These are phyloP conservation scores for Geosmithia morbida DNA, from an alignment of 2,329 filamentous ascomycete species.

Conservation along the genomic window DNA sequence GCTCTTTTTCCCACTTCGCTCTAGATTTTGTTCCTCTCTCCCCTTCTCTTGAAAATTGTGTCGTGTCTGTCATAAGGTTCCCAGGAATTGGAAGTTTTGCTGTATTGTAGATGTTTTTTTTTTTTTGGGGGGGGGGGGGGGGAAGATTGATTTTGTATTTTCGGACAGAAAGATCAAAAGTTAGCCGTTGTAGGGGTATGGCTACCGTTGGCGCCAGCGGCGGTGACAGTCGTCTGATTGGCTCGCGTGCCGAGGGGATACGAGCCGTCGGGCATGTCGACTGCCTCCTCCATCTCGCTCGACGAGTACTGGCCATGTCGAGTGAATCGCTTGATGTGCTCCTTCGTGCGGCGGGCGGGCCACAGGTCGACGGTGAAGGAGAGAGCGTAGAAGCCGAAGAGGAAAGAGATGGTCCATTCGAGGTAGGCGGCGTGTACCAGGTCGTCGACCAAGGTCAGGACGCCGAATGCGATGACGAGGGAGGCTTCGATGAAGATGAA, in stretches of 20 bases:
- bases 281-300: slow-evolving; percentile 10
- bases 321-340: slow-evolving; percentile 11
- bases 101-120: too few species aligned
- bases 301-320: slow-evolving; percentile 8
- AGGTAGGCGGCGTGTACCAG: slow-evolving; percentile 61
- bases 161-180: not conserved
- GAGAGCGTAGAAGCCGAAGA: slow-evolving; percentile 80
- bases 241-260: not conserved
- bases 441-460: slow-evolving; percentile 29
- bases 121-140: too few species aligned
- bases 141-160: too few species aligned
- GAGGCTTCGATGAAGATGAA: slow-evolving; percentile 73
- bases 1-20: too few species aligned
- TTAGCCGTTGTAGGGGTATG: not conserved
- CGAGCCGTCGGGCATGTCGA: not conserved
- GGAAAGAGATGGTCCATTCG: slow-evolving; percentile 65
- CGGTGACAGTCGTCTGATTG: not conserved
- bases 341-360: slow-evolving; percentile 54
- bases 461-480: slow-evolving; percentile 60
- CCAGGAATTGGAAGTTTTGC: too few species aligned
- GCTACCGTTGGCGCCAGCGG: not conserved
- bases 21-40: too few species aligned
- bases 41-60: too few species aligned
- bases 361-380: slow-evolving; percentile 80
- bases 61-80: too few species aligned